Evolutionary conservation across 1,284 basidiomycete genomes (phyloP), one percentile per base, ranked within the genome.

Genomic region (Xanthoconium separans): DNA sequence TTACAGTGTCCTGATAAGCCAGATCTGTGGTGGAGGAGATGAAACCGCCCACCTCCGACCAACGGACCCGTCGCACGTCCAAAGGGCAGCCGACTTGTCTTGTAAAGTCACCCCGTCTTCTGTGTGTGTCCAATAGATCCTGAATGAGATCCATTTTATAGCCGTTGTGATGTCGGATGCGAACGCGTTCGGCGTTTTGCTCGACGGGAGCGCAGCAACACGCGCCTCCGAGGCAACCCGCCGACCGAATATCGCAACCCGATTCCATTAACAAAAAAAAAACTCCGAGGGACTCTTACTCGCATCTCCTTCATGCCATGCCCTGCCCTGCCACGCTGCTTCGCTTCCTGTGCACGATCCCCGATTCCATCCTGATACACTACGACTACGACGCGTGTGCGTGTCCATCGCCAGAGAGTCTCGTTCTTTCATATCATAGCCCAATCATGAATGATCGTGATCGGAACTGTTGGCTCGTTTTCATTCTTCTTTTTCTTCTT

Each of bases 271-370:
- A 54, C 39, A 57, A 59, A 48, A 50, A 20, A 33, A 47, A 50
- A 44, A 43, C 45, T 67, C 64, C 66, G 63, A 69, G 66, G 66
- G 9, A 57, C 22, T 27, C 27, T 27, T 27, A 27, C 27, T 27
- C 27, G 27, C 27, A 27, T 27, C 27, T 27, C 27, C 27, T 27
- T 5, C 27, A 27, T 7, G 27, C 27, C 27, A 27, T n/a, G n/a
- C n/a, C n/a, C n/a, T n/a, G n/a, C n/a, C n/a, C n/a, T 5, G 27
- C 33, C 53, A 47, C 47, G 51, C 24, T 12, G n/a, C 22, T 47
- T 16, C 15, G 7, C 15, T 16, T 9, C 34, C 15, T 34, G 34
- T 8, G 13, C 34, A 16, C 12, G 15, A 16, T 16, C 15, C 34
- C 27, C 27, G 27, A 27, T 27, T 5, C 27, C 27, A 27, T 27